Percentiles rank a stretch among this genome's conserved stretches.
Conservation (phyloP, 768 basidiomycete genomes). For the Mycena alexandri region DNA sequence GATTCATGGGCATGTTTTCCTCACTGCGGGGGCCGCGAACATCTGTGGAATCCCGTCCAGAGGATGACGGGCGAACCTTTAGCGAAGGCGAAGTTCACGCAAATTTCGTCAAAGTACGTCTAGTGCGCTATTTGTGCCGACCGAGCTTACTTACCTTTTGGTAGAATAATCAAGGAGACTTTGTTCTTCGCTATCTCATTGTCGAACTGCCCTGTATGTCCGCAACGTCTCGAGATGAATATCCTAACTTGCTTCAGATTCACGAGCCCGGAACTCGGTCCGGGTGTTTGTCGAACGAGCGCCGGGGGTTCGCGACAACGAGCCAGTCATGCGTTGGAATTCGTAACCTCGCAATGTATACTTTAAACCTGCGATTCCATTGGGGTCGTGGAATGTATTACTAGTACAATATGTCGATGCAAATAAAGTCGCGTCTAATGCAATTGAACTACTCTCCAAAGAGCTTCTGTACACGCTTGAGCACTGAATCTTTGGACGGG, state of each 20-base stretch:
- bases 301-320: constrained; percentile 76
- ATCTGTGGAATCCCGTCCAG: constrained; percentile 45
- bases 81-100: constrained; percentile 88
- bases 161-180: constrained; percentile 83
- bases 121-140: constrained; percentile 14
- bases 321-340: constrained; percentile 79
- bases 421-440: constrained; percentile 32
- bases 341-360: constrained; percentile 41
- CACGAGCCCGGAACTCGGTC: constrained; percentile 69
- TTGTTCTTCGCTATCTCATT: constrained; percentile 81
- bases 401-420: constrained; percentile 38
- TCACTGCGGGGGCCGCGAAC: constrained; percentile 62
- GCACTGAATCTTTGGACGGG: constrained; percentile 93
- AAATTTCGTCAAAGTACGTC: constrained; percentile 77
- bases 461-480: constrained; percentile 97
- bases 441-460: constrained; percentile 80
- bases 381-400: constrained; percentile 41
- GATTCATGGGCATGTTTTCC: constrained; percentile 75
- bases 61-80: constrained; percentile 59
- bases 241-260: constrained; percentile 55
- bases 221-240: constrained; percentile 39
- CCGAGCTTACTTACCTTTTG: constrained; percentile 26
- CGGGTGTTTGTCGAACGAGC: constrained; percentile 80
- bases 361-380: constrained; percentile 34
- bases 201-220: constrained; percentile 84